These are phyloP conservation scores for Myxozyma neglecta DNA, from an alignment of 805 yeast species.

Conservation along the genomic window DNA sequence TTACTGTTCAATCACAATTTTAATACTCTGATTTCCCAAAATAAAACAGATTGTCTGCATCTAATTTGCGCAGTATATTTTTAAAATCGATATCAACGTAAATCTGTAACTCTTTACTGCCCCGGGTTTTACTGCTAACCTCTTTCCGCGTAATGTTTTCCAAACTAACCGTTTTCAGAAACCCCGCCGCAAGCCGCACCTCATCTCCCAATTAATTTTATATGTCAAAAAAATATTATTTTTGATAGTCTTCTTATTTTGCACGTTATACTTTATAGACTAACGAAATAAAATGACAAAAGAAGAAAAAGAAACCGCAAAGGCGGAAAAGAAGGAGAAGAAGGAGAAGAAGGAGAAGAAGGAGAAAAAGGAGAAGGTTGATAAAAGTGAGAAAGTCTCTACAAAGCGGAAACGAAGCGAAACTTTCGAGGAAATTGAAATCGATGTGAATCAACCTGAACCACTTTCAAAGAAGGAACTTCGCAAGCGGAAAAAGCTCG, in stretches of 20 bases:
- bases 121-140: not conserved
- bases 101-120: not conserved
- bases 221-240: not conserved
- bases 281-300: not conserved
- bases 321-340: not conserved
- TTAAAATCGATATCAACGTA: not conserved
- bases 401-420: constrained; percentile 18
- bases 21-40: too few species aligned
- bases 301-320: not conserved
- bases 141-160: not conserved
- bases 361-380: not conserved
- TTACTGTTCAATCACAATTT: not conserved
- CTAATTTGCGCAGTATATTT: not conserved
- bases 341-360: not conserved
- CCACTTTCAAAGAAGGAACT: constrained; percentile 92
- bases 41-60: too few species aligned
- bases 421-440: constrained; percentile 43
- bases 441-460: constrained; percentile 54
- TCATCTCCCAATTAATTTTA: not conserved
- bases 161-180: not conserved
- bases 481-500: constrained; percentile 60
- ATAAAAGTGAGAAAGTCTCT: not conserved
- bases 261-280: too few species aligned
- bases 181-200: not conserved
- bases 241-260: not conserved